Evolutionary conservation across 2,329 filamentous ascomycete species (phyloP), one percentile per base, ranked within the genome.

Genomic region (Grosmannia serpens): DNA sequence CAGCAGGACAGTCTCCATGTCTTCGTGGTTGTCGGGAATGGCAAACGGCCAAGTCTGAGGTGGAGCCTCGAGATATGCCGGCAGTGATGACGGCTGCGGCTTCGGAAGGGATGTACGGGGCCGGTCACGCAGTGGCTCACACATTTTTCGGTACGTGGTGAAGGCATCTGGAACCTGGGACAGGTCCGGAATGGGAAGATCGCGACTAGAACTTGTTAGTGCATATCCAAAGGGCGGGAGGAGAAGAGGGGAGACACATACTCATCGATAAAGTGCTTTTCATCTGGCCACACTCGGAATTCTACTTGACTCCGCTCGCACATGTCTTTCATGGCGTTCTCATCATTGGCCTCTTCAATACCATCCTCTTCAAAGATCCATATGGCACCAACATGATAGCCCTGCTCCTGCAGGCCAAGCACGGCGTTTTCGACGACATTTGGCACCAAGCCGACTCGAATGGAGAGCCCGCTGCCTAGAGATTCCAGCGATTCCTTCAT

Each of bases 261-360:
- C 88, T 91, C 87, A 65, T 91, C 85, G 55, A 91, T 77, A 60
- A 85, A 85, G 64, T 88, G 91, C 68, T 91, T 92, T 69, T 91
- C 88, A 64, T 92, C 88, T 0, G 71, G 70, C 82, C 84, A 91
- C 1, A 84, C 60, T 67, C 81, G 80, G 68, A 89, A 88, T 1
- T 82, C 76, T 4, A 84, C 74, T 0, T 74, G 75, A 3, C 77
- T 70, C 15, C 76, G 68, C 26, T 77, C 70, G 58, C 86, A 84
- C 0, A 82, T 67, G 0, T 72, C 67, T 31, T 76, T 74, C 1
- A 89, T 74, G 0, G 73, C 73, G 26, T 74, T 70, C 64, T 90
- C 84, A 57, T 91, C 87, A 5, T 72, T 69, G 59, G 79, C 77
- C 68, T 92, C 88, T 64, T 92, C 88, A 3, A 77, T 76, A 0